These are phyloP conservation scores for Saccharomyces paradoxus DNA, from an alignment of 805 yeast species.

Conservation along the genomic window DNA sequence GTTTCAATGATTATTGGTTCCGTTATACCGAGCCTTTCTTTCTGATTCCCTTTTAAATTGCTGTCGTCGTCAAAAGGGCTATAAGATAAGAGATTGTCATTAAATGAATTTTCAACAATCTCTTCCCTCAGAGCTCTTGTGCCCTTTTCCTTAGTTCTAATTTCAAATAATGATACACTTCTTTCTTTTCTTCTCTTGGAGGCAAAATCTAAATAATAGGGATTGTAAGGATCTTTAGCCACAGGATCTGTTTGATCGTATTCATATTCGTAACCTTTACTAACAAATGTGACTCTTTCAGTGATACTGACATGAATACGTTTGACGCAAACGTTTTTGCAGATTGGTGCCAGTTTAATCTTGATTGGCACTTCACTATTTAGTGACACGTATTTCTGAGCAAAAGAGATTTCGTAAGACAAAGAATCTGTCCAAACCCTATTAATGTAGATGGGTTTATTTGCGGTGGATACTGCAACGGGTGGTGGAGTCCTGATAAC, in stretches of 20 bases:
- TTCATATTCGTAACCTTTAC: conserved; percentile 47
- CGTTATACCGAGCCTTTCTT: conserved; percentile 14
- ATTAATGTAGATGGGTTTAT: conserved; percentile 71
- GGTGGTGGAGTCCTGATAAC: conserved; percentile 38
- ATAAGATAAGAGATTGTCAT: conserved; percentile 54
- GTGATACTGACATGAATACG: conserved; percentile 58
- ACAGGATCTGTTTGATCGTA: conserved; percentile 43
- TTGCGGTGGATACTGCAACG: conserved; percentile 35
- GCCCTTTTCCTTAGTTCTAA: conserved; percentile 48
- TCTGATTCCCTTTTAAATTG: conserved; percentile 30
- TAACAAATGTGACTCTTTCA: conserved; percentile 58
- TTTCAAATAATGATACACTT: conserved; percentile 52
- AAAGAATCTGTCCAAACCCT: conserved; percentile 68
- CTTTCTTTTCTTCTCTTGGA: conserved; percentile 40
- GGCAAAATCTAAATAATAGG: conserved; percentile 30
- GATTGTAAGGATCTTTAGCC: conserved; percentile 30
- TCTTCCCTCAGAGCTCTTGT: conserved; percentile 53
- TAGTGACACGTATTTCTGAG: conserved; percentile 58
- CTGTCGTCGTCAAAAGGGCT: conserved; percentile 24
- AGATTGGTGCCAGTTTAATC: conserved; percentile 59
- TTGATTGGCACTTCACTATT: conserved; percentile 54
- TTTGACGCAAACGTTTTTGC: conserved; percentile 53
- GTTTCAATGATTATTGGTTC: conserved; percentile 27
- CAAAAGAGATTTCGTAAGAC: conserved; percentile 64
- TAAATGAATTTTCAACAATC: conserved; percentile 41